Evolutionary conservation across 192 early-diverging fungal genomes (phyloP).

Genomic region (Coemansia sp.): DNA sequence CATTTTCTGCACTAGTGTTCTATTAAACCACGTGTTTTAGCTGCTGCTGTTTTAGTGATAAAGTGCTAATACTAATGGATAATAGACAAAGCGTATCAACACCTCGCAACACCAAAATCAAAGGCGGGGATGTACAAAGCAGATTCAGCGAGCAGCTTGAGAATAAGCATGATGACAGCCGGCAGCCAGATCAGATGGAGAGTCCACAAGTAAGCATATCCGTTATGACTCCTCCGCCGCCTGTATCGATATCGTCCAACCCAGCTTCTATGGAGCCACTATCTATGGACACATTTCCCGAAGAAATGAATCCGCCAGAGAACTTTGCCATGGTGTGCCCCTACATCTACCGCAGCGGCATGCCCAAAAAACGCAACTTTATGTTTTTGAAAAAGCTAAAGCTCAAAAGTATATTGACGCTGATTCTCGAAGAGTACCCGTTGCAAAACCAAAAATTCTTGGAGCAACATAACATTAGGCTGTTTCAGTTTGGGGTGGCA

Average conservation of each 20-base stretch:
- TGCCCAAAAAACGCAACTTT: slow-evolving; percentile 91
- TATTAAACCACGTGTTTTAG: no score
- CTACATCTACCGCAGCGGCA: slow-evolving; percentile 91
- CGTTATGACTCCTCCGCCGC: slow-evolving; percentile 24
- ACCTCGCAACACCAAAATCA: no score
- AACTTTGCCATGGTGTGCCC: slow-evolving; percentile 96
- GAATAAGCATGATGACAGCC: no score
- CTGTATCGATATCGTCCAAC: background rate
- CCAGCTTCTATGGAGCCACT: background rate
- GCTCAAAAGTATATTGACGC: slow-evolving; percentile 87
- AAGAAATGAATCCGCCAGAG: slow-evolving; percentile 77
- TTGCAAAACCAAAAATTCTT: slow-evolving; percentile 84
- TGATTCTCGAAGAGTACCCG: slow-evolving; percentile 90
- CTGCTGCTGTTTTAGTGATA: no score
- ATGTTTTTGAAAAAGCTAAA: slow-evolving; percentile 84
- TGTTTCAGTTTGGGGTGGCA: slow-evolving; percentile 85
- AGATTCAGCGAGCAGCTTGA: no score
- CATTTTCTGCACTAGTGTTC: no score
- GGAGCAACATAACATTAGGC: slow-evolving; percentile 69
- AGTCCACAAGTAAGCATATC: slow-evolving; percentile 33
- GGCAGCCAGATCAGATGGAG: background rate
- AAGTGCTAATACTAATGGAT: no score
- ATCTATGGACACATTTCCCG: slow-evolving; percentile 20
- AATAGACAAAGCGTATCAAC: no score
- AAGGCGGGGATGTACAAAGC: no score